Base-by-base conservation (phyloP, 257 asterid species). In the Forsythia suspensa region DNA sequence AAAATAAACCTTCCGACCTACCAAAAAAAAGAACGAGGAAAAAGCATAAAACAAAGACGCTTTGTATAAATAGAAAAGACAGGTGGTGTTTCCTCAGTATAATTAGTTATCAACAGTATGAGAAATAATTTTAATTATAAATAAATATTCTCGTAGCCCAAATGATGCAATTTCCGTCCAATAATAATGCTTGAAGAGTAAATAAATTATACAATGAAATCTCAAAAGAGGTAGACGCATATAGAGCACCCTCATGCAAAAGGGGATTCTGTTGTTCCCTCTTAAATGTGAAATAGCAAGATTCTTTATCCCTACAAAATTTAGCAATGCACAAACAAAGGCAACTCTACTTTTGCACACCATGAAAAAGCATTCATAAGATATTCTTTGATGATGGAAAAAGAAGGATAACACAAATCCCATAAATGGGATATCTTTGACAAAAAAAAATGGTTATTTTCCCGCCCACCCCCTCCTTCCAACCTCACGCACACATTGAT, bases 1-100 rank as follows among this genome's bases (percentile, higher is more conserved):
- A 77, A 83, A 43, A 55, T 55, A n/a, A 79, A 82, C 61, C 39
- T 75, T 78, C 87, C 37, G 21, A 76, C 87, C 90, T 84, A 76
- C 79, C 7, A 71, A 78, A 12, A 71, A 83, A 71, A 41, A 34
- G 43, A 72, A 18, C 18, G n/a, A n/a, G 52, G 41, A 38, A 18
- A 48, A 42, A 38, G 63, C 20, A 63, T 63, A 29, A 21, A 63
- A 29, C 16, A 21, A 9, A 29, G 12, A 8, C 70, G 10, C 13
- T 38, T 5, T 4, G 29, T 8, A 75, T 11, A 6, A 36, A 24
- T 20, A 20, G 69, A 61, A 20, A 61, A 57, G 10, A 7, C 66
- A 57, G 29, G 66, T n/a, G 18, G 29, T 57, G 29, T 48, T 57
- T 6, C n/a, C 34, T n/a, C 66, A 2, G 10, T 5, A 16, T 55